Conservation (phyloP, 1,284 basidiomycete genomes). For the Sparassis latifolia region DNA sequence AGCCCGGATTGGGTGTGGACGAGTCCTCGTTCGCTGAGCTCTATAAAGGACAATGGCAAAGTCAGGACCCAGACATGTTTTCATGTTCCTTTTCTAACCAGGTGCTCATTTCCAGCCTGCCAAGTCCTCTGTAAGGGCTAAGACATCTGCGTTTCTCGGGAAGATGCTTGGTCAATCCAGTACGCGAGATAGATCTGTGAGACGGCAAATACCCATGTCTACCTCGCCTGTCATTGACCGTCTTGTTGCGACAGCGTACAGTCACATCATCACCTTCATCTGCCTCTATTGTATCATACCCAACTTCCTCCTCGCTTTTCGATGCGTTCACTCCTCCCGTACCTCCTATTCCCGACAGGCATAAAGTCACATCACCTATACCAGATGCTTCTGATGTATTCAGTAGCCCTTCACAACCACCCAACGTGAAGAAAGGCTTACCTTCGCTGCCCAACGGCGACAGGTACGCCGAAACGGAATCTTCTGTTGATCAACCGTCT, state of each 20-base stretch:
- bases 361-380: constrained; percentile 22
- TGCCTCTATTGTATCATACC: constrained; percentile 26
- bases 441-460: constrained; percentile 42
- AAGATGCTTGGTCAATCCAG: constrained; percentile 65
- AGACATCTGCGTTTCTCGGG: constrained; percentile 71
- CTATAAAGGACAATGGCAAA: constrained; percentile 33
- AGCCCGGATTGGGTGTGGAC: constrained; percentile 48
- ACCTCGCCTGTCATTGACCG: background rate
- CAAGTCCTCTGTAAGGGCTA: constrained; percentile 63
- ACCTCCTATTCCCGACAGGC: constrained; percentile 58
- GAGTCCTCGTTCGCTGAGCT: constrained; percentile 26
- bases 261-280: constrained; percentile 33
- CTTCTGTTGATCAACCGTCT: constrained; percentile 43
- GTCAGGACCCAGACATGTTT: constrained; percentile 33
- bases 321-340: constrained; percentile 61
- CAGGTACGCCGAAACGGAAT: constrained; percentile 32
- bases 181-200: constrained; percentile 63
- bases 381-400: constrained; percentile 48
- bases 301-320: constrained; percentile 29
- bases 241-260: constrained; percentile 30
- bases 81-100: constrained; percentile 22
- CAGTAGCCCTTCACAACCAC: constrained; percentile 26
- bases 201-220: constrained; percentile 17
- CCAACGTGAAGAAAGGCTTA: constrained; percentile 46
- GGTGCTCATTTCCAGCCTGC: constrained; percentile 27